A percentile compares a stretch with the other conserved stretches of the same genome.
These are phyloP conservation scores for Lasiosphaeria ovina DNA, from an alignment of 495 filamentous ascomycete genomes.

Conservation along the genomic window DNA sequence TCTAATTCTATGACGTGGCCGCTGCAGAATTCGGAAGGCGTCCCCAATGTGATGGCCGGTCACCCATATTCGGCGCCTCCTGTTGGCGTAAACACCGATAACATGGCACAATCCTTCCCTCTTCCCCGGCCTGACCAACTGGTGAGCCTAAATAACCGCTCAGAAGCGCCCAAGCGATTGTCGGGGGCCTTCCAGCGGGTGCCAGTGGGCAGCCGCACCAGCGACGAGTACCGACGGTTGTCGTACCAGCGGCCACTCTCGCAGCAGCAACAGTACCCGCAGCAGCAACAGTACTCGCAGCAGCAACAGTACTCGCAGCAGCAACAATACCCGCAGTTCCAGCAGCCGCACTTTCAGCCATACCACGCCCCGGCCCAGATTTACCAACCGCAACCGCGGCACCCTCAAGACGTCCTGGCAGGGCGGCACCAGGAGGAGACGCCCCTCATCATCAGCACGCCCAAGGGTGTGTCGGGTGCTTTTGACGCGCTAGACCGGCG, in stretches of 20 bases:
- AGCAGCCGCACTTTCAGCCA: slow-evolving; percentile 13
- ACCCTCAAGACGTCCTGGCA: slow-evolving; percentile 22
- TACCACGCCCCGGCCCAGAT: slow-evolving; percentile 15
- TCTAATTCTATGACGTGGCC: slow-evolving; percentile 48
- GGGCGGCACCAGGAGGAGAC: slow-evolving; percentile 31
- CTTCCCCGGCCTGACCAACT: slow-evolving; percentile 33
- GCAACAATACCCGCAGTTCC: slow-evolving; percentile 17
- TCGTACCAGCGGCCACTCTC: slow-evolving; percentile 27
- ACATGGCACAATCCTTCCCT: slow-evolving; percentile 31
- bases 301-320: slow-evolving; percentile 28
- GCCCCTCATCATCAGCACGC: slow-evolving; percentile 50
- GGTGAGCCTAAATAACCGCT: slow-evolving; percentile 21
- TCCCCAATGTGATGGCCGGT: slow-evolving; percentile 22
- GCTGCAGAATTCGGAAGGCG: slow-evolving; percentile 20
- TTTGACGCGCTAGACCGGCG: slow-evolving; percentile 39
- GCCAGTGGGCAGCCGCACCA: slow-evolving; percentile 24
- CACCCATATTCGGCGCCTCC: slow-evolving; percentile 46
- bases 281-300: slow-evolving; percentile 21
- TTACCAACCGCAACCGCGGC: slow-evolving; percentile 26
- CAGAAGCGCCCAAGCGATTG: slow-evolving; percentile 24
- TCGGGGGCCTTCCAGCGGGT: slow-evolving; percentile 36
- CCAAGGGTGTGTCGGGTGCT: slow-evolving; percentile 43
- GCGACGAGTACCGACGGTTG: slow-evolving; percentile 13
- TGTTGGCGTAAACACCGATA: slow-evolving; percentile 27
- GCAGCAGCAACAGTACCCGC: slow-evolving; percentile 28